Percentiles rank a stretch among this genome's conserved stretches.
phyloP scores from a whole-genome alignment of 225 moss, liverwort and hornwort genomes.

The Lunularia cruciata region DNA sequence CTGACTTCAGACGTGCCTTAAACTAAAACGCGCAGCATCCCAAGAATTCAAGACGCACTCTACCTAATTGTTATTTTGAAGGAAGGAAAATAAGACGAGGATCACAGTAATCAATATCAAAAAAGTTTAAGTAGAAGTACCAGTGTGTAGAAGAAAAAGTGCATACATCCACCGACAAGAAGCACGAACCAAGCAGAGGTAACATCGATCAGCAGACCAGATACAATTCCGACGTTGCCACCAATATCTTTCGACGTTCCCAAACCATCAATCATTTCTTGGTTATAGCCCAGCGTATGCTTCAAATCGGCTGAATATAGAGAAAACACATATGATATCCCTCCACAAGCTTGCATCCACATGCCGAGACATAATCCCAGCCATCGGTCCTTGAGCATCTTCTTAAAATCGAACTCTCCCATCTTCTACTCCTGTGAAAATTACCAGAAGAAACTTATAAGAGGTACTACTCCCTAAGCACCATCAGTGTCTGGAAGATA shows the following conservation, averaged over 20 bases:
- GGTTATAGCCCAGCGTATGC: conserved; percentile 79
- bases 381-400: conserved; percentile 73
- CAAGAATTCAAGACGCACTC: too few species aligned
- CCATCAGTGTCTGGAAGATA: neutral
- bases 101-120: neutral
- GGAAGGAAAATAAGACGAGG: neutral
- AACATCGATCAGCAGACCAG: conserved; percentile 88
- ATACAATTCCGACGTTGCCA: conserved; percentile 91
- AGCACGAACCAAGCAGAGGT: conserved; percentile 99
- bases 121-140: conserved; percentile 45
- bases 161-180: conserved; percentile 83
- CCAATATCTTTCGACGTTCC: conserved; percentile 97
- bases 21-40: too few species aligned
- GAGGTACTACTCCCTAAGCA: neutral
- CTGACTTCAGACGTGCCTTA: too few species aligned
- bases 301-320: conserved; percentile 94
- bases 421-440: conserved; percentile 11
- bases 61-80: too few species aligned
- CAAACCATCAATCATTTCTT: conserved; percentile 93
- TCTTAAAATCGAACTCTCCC: conserved; percentile 40
- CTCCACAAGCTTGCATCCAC: conserved; percentile 99
- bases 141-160: conserved; percentile 84
- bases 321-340: conserved; percentile 93
- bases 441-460: neutral
- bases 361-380: conserved; percentile 91